Base-by-base conservation (phyloP, 2,329 filamentous ascomycete genomes). In the Fusarium algeriense region DNA sequence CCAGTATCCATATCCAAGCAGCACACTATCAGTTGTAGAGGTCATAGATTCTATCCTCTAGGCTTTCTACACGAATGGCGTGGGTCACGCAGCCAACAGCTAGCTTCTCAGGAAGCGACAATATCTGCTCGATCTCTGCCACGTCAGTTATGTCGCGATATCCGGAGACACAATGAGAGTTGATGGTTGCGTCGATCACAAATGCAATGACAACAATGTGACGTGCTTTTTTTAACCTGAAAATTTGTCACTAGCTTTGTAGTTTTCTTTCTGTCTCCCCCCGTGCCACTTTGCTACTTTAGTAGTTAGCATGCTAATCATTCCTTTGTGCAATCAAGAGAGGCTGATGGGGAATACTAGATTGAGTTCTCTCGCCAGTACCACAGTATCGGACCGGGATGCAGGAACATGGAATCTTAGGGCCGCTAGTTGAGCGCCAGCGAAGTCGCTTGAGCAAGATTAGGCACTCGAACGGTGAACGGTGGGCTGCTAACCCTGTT, bases 321-420 rank as follows among this genome's bases (percentile, higher is more conserved):
- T 62, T 55, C 55, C 55, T 62, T 17, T 28, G 48, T 40, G 41
- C 14, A 48, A 20, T 45, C 53, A 43, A 46, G 17, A 68, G 50
- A 43, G n/a, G 20, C 32, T 37, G 19, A 20, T 34, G 26, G 37
- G 54, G 28, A 58, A 20, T 49, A 48, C 38, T 26, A 71, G 26
- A 54, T 45, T 52, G 17, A 37, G 58, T 54, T 59, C 54, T 41
- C 45, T 49, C 66, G 20, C 43, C 50, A 55, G 41, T 40, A 44
- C 54, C 61, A 45, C 58, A 43, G 62, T 52, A 49, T 43, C 50
- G 53, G 44, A 35, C 57, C 45, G 52, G 40, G 46, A 75, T 69
- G 73, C 73, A 75, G 69, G 73, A 73, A 73, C 73, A 52, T 49
- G 60, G 57, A 43, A 58, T 44, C 56, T 35, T 53, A 28, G 34